Evolutionary conservation across 257 asterid genomes (phyloP), one percentile per base, ranked within the genome.

Genomic region (Salvia hispanica): DNA sequence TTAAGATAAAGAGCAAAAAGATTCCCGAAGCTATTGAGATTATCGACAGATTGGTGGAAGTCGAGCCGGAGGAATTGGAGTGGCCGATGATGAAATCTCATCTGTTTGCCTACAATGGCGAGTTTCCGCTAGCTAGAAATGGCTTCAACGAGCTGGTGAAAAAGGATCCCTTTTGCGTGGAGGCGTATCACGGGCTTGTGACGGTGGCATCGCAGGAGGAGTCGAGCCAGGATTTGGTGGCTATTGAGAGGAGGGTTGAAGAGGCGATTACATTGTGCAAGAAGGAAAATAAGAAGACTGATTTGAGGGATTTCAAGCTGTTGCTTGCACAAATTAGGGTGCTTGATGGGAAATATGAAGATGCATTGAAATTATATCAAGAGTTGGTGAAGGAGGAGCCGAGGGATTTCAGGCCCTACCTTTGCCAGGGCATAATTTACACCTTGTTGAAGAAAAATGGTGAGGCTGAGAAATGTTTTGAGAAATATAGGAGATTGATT

Each of bases 81-180:
- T 94, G 96, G 98, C 89, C 91, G 7, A 72, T 94, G 83, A 62
- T 94, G 92, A 94, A 75, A 73, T 82, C 95, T 12, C 99, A 94
- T 72, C 61, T 94, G 59, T 74, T 78, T 77, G 78, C 85, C 28
- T 77, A 79, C 67, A 66, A 57, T 9, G 96, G 85, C 3, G 95
- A 94, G n/a, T 10, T 71, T 2, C 85, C 80, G 63, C 73, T 64
- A 39, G 96, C 98, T 0, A 91, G 77, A 72, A 59, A 58, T 3
- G 88, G 88, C 44, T 94, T 94, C 73, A 52, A 60, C 53, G 93
- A 87, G 78, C 79, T 94, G 16, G 25, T 91, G 7, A 64, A 73
- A 16, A 88, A 82, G 53, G 96, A 94, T 50, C 96, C 97, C 18
- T 75, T 78, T 3, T 80, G 84, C 0, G 93, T 94, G 2, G 99